A percentile compares a stretch with the other conserved stretches of the same genome.
These are phyloP conservation scores for Cercospora brassicicola DNA, from an alignment of 2,329 filamentous ascomycete species.

Conservation along the genomic window DNA sequence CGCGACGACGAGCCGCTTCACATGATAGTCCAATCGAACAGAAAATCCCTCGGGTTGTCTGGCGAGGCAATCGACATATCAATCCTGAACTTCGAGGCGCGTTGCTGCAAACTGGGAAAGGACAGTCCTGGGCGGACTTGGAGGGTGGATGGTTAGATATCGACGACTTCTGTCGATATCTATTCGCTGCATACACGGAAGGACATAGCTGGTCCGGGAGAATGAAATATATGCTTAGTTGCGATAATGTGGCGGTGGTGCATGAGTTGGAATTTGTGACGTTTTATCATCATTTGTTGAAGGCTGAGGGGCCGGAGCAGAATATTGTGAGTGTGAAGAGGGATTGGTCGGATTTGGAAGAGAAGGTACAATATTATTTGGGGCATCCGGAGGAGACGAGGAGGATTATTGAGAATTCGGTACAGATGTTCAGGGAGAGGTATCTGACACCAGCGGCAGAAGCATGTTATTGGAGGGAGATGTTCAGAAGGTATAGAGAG, in stretches of 20 bases:
- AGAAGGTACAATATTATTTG: constrained; percentile 42
- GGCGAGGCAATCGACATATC: constrained; percentile 26
- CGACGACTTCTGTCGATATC: constrained; percentile 27
- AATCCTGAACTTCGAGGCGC: constrained; percentile 17
- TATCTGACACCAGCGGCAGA: constrained; percentile 45
- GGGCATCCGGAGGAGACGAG: constrained; percentile 41
- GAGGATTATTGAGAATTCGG: constrained; percentile 53
- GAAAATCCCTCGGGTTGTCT: constrained; percentile 14
- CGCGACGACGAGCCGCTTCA: constrained; percentile 5
- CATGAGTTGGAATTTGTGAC: constrained; percentile 24
- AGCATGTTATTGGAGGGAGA: constrained; percentile 23
- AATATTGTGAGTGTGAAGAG: constrained; percentile 36
- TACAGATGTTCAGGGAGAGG: constrained; percentile 52
- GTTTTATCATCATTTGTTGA: constrained; percentile 25
- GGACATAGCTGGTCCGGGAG: constrained; percentile 24
- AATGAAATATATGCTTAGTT: constrained; percentile 28
- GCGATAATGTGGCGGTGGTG: constrained; percentile 22
- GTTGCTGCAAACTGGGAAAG: neutral
- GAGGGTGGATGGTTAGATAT: constrained; percentile 1
- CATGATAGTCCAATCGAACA: constrained; percentile 2
- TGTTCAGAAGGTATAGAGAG: constrained; percentile 27
- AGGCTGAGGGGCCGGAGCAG: constrained; percentile 24
- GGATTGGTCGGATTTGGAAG: constrained; percentile 45
- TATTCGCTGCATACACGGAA: constrained; percentile 28
- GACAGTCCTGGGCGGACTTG: constrained; percentile 12